phyloP scores from a whole-genome alignment of 2,329 filamentous ascomycete species.

The Fusarium sp. region DNA sequence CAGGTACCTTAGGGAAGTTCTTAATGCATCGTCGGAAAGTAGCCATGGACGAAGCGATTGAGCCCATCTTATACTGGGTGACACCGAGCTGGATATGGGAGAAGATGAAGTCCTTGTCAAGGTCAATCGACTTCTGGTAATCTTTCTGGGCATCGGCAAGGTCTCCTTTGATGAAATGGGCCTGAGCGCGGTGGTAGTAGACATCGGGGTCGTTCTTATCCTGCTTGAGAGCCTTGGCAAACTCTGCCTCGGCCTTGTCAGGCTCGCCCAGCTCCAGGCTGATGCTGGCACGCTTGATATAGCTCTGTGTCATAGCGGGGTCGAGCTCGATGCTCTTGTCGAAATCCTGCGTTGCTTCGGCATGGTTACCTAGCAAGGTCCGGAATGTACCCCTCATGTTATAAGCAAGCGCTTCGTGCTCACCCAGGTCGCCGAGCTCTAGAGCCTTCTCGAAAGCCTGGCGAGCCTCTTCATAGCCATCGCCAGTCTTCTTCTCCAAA shows the following conservation, averaged over 20 bases:
- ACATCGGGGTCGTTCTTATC: slow-evolving; percentile 93
- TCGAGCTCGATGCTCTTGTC: slow-evolving; percentile 93
- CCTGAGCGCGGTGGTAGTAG: slow-evolving; percentile 97
- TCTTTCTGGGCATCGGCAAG: slow-evolving; percentile 95
- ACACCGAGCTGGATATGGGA: slow-evolving; percentile 99
- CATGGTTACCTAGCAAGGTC: slow-evolving; percentile 88
- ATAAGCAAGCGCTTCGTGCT: slow-evolving; percentile 89
- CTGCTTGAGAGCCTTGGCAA: slow-evolving; percentile 83
- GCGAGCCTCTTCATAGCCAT: slow-evolving; percentile 90
- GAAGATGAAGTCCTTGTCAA: slow-evolving; percentile 97
- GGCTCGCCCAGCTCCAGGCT: slow-evolving; percentile 90
- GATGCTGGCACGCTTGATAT: slow-evolving; percentile 99
- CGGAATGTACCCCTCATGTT: slow-evolving; percentile 97
- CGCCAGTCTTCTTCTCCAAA: slow-evolving; percentile 84
- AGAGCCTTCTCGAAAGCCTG: slow-evolving; percentile 87
- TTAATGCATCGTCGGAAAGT: slow-evolving; percentile 98
- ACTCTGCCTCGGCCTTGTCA: slow-evolving; percentile 86
- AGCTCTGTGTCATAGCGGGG: slow-evolving; percentile 89
- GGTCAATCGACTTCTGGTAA: slow-evolving; percentile 98
- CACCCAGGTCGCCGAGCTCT: slow-evolving; percentile 79
- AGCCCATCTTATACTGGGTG: slow-evolving; percentile 99
- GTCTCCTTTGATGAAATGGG: slow-evolving; percentile 96
- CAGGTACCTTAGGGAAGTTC: slow-evolving; percentile 95
- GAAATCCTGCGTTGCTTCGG: slow-evolving; percentile 82
- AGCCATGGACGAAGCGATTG: slow-evolving; percentile 96